These are phyloP conservation scores for Lactarius pseudohatsudake DNA, from an alignment of 768 basidiomycete genomes.

Conservation along the genomic window DNA sequence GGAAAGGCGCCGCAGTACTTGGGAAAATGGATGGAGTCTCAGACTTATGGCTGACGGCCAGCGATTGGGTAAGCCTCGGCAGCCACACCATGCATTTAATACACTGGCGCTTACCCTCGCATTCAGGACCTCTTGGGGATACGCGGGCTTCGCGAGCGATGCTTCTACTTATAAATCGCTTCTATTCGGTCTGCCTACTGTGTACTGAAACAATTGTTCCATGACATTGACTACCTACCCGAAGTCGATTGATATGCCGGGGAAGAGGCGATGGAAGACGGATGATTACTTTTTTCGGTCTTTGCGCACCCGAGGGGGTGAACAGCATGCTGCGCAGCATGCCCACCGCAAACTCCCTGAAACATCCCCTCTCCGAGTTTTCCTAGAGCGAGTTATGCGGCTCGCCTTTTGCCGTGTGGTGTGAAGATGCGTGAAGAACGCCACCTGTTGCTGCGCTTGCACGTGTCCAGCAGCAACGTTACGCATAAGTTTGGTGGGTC, in stretches of 20 bases:
- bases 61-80: conserved; percentile 74
- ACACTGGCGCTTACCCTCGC: conserved; percentile 11
- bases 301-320: background rate
- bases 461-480: background rate
- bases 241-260: background rate
- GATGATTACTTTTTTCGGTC: background rate
- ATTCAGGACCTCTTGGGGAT: conserved; percentile 72
- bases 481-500: background rate
- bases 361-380: no score
- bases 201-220: conserved; percentile 8
- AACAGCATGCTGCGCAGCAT: background rate
- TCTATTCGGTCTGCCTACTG: conserved; percentile 2
- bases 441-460: background rate
- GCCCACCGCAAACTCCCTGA: background rate
- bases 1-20: conserved; percentile 93
- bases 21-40: conserved; percentile 87
- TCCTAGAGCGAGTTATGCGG: background rate
- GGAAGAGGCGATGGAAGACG: background rate
- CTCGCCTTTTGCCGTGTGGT: background rate
- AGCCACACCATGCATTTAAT: conserved; percentile 4
- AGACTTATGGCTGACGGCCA: conserved; percentile 84
- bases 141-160: conserved; percentile 78
- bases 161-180: conserved; percentile 63
- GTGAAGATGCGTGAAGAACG: background rate
- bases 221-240: background rate